Base-by-base conservation (phyloP, 1,284 basidiomycete genomes). In the Cryptococcus hybrid region DNA sequence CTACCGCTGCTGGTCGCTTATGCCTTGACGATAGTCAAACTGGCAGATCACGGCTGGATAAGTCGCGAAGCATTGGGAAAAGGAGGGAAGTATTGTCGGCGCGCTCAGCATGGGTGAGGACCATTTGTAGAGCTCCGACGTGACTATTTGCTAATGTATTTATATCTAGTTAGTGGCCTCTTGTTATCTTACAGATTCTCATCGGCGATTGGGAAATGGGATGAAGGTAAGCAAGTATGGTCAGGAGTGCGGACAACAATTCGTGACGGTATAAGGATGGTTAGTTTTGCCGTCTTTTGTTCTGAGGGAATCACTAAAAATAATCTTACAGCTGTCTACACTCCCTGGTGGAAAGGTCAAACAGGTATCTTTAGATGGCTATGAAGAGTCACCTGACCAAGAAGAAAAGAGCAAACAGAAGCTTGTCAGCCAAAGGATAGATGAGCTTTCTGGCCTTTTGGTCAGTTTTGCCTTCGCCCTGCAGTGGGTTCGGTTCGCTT, bases 381-480 rank as follows among this genome's bases (percentile, higher is more conserved):
- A 36, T 15, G n/a, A 45, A 18, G 40, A 44, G n/a, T 7, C 13
- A n/a, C 24, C 43, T 44, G 43, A 44, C 7, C 8, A 43, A 38
- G 12, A 39, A 39, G 9, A 35, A 4, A 56, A 44, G 42, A 12
- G n/a, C 36, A 24, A n/a, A 43, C 7, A 34, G 3, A 35, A 7
- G 8, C 18, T 47, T 7, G 47, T 34, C 34, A 9, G 7, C 8
- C 54, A 65, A 12, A 45, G 65, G 18, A 59, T 67, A 4, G 71
- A 76, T 37, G 77, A 78, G 58, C 62, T 78, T 1, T 58, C 70
- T 7, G 71, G 71, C 1, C 53, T 77, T 8, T 45, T 78, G 2
- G 70, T 74, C 0, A 73, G 70, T 11, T 78, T 77, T 52, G 71
- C 72, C 1, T 73, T 78, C 39, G 74, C 77, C 1, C 55, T 78